Base-by-base conservation (phyloP, 805 yeast genomes). In the Tetrapisispora arboricola region DNA sequence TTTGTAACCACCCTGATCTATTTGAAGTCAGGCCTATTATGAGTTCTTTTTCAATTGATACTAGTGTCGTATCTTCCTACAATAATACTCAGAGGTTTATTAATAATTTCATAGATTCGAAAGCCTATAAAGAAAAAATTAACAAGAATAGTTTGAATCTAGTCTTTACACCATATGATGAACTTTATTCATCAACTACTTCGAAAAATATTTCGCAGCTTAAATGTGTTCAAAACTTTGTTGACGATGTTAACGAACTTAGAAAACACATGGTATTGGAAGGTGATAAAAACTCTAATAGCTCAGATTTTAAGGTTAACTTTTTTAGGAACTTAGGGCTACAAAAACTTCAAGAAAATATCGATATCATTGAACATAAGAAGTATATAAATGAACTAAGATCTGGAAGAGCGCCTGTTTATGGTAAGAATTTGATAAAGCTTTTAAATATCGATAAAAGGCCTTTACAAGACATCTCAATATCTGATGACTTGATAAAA, bases 1-100 rank as follows among this genome's bases (percentile, higher is more conserved):
- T 88, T 22, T 87, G 96, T 66, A 88, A 88, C 54, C 97, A 88
- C 61, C 96, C 96, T 0, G 96, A 92, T 64, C 65, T 92, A 44
- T 94, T 92, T 64, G 98, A 92, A 59, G 96, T 88, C 6, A 71
- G 98, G 44, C 97, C 97, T 0, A 84, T 92, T 49, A 73, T 84
- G 31, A 92, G 98, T 0, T 88, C 97, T 2, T 80, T 85, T 57
- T 83, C 90, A 0, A 67, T 87, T 68, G 75, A 76, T 2, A 68
- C 69, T 36, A 75, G 86, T 1, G 86, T 84, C 5, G 64, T 72
- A 3, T 63, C 76, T 1, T 57, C 65, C 6, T 84, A 67, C 53
- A 60, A 60, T 19, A 48, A 59, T 12, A 63, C 65, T 22, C 76
- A 73, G 40, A 46, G 65, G 32, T 44, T 67, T 32, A 58, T 74